phyloP scores from a whole-genome alignment of 768 basidiomycete species.

The Ephemerocybe angulata region DNA sequence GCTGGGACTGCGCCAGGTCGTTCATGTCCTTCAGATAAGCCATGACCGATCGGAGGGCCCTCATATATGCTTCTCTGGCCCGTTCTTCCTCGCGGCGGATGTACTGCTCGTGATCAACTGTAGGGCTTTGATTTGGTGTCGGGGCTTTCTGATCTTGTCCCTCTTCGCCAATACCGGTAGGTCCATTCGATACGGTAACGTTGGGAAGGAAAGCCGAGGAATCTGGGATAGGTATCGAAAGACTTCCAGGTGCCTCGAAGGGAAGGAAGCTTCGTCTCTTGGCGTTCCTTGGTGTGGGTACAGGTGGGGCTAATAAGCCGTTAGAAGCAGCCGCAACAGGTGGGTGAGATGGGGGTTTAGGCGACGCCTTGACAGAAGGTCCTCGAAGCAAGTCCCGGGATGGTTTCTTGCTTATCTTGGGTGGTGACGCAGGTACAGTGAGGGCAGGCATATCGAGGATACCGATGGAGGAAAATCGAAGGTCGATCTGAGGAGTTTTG shows the following conservation, averaged over 20 bases:
- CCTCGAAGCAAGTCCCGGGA: slow-evolving; percentile 26
- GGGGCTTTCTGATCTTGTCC: slow-evolving; percentile 25
- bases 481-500: slow-evolving; percentile 58
- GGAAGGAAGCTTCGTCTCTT: slow-evolving; percentile 90
- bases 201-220: slow-evolving; percentile 58
- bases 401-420: slow-evolving; percentile 19
- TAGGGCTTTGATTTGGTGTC: slow-evolving; percentile 41
- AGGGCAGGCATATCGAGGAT: slow-evolving; percentile 45
- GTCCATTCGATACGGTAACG: slow-evolving; percentile 34
- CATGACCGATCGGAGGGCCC: slow-evolving; percentile 88
- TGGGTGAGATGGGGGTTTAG: slow-evolving; percentile 7
- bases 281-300: slow-evolving; percentile 45
- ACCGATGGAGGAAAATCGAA: slow-evolving; percentile 71
- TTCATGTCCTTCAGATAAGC: slow-evolving; percentile 95
- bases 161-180: slow-evolving; percentile 17
- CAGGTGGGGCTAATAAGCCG: slow-evolving; percentile 39
- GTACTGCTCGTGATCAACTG: slow-evolving; percentile 44
- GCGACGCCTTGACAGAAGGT: slow-evolving; percentile 11
- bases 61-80: slow-evolving; percentile 65
- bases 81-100: slow-evolving; percentile 68
- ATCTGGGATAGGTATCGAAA: slow-evolving; percentile 62
- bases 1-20: slow-evolving; percentile 76
- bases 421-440: slow-evolving; percentile 26
- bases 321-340: slow-evolving; percentile 19
- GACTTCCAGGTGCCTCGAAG: slow-evolving; percentile 59